Conservation (phyloP, 352 stramenopile species). For the Phytophthora pini region DNA sequence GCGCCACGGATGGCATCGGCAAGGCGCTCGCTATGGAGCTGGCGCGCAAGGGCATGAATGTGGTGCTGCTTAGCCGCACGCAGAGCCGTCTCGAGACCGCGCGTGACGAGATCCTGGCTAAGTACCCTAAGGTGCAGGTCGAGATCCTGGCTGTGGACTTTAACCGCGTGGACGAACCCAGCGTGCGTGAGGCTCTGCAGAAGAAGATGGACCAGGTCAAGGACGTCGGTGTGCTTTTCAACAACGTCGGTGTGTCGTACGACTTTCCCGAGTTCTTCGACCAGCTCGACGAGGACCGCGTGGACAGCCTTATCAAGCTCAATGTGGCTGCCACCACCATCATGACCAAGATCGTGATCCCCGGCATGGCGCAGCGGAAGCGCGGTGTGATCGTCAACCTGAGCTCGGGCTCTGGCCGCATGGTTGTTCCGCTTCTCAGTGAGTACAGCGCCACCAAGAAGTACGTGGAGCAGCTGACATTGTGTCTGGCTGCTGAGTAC, state of each 20-base stretch:
- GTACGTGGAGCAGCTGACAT: conserved; percentile 97
- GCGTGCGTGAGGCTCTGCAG: conserved; percentile 61
- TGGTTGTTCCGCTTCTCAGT: conserved; percentile 96
- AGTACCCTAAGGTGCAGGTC: conserved; percentile 90
- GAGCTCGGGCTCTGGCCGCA: conserved; percentile 95
- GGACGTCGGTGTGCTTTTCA: conserved; percentile 98
- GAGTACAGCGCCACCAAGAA: conserved; percentile 98
- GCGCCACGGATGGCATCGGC: conserved; percentile 95
- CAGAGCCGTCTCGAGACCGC: conserved; percentile 95
- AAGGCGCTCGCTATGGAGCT: conserved; percentile 95
- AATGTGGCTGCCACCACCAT: conserved; percentile 79
- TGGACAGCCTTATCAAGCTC: conserved; percentile 93
- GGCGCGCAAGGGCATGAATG: conserved; percentile 96
- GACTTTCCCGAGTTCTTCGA: conserved; percentile 98
- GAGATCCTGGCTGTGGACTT: conserved; percentile 95
- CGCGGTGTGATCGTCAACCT: conserved; percentile 98
- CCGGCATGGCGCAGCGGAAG: conserved; percentile 95
- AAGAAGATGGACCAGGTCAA: conserved; percentile 72
- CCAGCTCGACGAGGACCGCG: conserved; percentile 94
- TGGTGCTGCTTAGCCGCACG: conserved; percentile 98
- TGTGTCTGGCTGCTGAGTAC: conserved; percentile 96
- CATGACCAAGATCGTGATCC: conserved; percentile 89
- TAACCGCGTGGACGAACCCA: conserved; percentile 87
- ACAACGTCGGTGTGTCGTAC: conserved; percentile 99
- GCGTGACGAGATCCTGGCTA: conserved; percentile 93